Evolutionary conservation across 1,284 basidiomycete species (phyloP).

Genomic region (Tausonia pullulans): DNA sequence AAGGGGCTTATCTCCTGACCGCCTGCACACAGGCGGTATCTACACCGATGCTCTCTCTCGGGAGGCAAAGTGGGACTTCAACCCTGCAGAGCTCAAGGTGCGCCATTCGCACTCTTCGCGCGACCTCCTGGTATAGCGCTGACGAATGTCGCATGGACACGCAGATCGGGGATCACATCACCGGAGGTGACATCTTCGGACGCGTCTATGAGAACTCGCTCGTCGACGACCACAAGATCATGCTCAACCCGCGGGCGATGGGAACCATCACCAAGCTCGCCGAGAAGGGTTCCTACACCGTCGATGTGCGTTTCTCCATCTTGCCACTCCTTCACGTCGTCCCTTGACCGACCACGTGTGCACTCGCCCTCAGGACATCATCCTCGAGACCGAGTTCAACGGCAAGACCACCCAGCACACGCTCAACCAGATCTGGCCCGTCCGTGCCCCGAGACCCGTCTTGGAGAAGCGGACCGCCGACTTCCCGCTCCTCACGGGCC

Average conservation of each 20-base stretch:
- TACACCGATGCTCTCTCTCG: constrained; percentile 93
- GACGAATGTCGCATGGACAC: constrained; percentile 2
- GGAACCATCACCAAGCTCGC: constrained; percentile 91
- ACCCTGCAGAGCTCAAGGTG: constrained; percentile 68
- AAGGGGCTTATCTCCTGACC: background rate
- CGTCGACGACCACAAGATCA: constrained; percentile 92
- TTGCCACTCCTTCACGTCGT: constrained; percentile 1
- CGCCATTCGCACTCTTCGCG: constrained; percentile 7
- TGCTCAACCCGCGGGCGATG: constrained; percentile 85
- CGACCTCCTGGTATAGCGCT: constrained; percentile 1
- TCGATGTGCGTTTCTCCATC: constrained; percentile 52
- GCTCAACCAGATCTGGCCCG: constrained; percentile 98
- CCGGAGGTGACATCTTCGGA: constrained; percentile 94
- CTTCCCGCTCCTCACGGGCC: constrained; percentile 86
- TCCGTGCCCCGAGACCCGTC: constrained; percentile 91
- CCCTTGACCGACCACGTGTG: background rate
- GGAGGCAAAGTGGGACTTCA: constrained; percentile 88
- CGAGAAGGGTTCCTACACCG: constrained; percentile 86
- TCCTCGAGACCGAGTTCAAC: constrained; percentile 95
- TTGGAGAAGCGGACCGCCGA: constrained; percentile 89
- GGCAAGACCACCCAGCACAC: constrained; percentile 88
- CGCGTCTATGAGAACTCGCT: constrained; percentile 94
- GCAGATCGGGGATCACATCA: constrained; percentile 81
- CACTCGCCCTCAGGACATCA: constrained; percentile 55
- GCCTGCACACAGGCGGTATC: constrained; percentile 51